Percentiles rank a stretch among this genome's conserved stretches.
Evolutionary conservation across 306 rosid species (phyloP).

Genomic region (Urtica urens): DNA sequence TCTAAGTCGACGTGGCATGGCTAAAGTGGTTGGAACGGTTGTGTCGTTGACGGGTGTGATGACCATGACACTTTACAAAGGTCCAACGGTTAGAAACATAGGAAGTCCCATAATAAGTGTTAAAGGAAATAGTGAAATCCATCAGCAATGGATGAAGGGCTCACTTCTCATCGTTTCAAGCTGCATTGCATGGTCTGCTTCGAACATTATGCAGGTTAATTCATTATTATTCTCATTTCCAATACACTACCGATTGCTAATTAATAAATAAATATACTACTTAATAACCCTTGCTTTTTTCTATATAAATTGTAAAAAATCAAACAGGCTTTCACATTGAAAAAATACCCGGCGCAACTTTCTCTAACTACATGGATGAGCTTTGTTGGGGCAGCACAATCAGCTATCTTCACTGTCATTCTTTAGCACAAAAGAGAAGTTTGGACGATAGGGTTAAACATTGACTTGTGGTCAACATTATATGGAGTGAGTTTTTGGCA

Average conservation of each 20-base stretch:
- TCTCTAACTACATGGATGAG: constrained; percentile 72
- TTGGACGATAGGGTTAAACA: constrained; percentile 53
- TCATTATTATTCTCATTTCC: background rate
- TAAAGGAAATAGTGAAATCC: constrained; percentile 24
- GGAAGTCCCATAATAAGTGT: constrained; percentile 43
- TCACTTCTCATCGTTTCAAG: constrained; percentile 53
- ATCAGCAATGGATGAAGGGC: constrained; percentile 60
- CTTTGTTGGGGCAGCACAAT: constrained; percentile 72
- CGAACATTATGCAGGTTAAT: constrained; percentile 71
- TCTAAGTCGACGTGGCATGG: constrained; percentile 40
- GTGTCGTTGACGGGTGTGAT: constrained; percentile 61
- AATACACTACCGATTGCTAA: background rate
- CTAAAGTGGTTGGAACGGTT: constrained; percentile 56
- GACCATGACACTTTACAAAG: constrained; percentile 73
- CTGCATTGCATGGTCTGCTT: constrained; percentile 64
- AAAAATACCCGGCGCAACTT: constrained; percentile 67
- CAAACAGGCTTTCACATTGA: constrained; percentile 61
- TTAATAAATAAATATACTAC: background rate
- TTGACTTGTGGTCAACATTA: constrained; percentile 56
- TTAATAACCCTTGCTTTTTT: background rate
- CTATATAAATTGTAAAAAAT: no score
- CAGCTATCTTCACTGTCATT: constrained; percentile 44
- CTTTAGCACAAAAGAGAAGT: constrained; percentile 37
- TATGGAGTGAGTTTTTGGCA: constrained; percentile 62
- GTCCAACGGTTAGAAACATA: constrained; percentile 37